Percentiles rank a stretch among this genome's conserved stretches.
Evolutionary conservation across 306 rosid genomes (phyloP).

Genomic region (Vigna nakashimae): DNA sequence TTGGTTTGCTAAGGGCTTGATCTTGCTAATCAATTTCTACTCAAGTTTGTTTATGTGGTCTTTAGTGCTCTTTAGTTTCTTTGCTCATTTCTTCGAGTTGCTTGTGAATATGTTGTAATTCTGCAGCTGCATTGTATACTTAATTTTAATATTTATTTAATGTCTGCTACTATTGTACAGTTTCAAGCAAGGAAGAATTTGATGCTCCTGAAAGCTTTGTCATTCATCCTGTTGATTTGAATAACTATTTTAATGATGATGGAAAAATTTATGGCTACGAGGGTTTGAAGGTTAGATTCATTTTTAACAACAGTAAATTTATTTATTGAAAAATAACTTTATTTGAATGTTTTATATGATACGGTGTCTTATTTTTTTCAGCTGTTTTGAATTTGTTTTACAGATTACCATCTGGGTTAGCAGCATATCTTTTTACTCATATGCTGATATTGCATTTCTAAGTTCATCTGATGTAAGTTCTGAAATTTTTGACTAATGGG

Average conservation of each 20-base stretch:
- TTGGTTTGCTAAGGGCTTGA: background rate
- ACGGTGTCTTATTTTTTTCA: background rate
- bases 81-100: background rate
- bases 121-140: background rate
- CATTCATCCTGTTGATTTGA: conserved; percentile 76
- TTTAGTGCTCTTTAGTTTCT: background rate
- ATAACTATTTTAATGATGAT: conserved; percentile 70
- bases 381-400: conserved; percentile 42
- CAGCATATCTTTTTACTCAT: conserved; percentile 75
- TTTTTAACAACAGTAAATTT: background rate
- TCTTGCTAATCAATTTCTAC: background rate
- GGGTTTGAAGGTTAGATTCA: conserved; percentile 71
- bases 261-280: conserved; percentile 89
- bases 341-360: conserved; percentile 17
- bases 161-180: conserved; percentile 49
- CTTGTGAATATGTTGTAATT: background rate
- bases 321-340: background rate
- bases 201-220: conserved; percentile 53
- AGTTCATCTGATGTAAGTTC: conserved; percentile 84
- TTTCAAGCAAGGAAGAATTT: conserved; percentile 78
- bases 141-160: background rate
- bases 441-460: conserved; percentile 70
- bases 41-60: background rate
- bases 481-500: conserved; percentile 7
- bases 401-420: conserved; percentile 91